These are phyloP conservation scores for Trichocomaceae sp. DNA, from an alignment of 2,329 filamentous ascomycete genomes.

Conservation along the genomic window DNA sequence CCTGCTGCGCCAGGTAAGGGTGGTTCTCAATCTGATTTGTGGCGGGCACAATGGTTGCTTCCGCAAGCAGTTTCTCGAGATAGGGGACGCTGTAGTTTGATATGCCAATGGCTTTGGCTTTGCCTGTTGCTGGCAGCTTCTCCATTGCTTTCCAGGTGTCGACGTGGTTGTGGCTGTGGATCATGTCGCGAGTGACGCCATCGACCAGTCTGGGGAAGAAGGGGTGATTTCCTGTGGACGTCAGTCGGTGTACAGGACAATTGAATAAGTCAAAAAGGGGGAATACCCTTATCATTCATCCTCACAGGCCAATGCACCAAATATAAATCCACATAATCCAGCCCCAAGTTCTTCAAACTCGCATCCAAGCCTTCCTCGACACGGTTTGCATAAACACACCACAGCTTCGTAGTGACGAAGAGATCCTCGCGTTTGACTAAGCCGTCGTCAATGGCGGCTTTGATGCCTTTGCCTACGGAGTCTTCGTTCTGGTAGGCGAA, in stretches of 20 bases:
- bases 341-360: constrained; percentile 55
- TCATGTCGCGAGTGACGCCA: constrained; percentile 63
- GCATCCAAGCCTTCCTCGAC: constrained; percentile 56
- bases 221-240: constrained; percentile 28
- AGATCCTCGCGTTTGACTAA: constrained; percentile 58
- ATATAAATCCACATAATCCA: constrained; percentile 64
- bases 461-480: constrained; percentile 50
- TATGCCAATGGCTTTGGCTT: constrained; percentile 46
- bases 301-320: constrained; percentile 62
- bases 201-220: constrained; percentile 66
- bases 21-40: constrained; percentile 50
- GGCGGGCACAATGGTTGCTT: constrained; percentile 42
- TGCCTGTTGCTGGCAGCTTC: constrained; percentile 34
- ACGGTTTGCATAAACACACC: constrained; percentile 58
- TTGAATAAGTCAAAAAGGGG: constrained; percentile 31
- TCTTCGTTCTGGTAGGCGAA: constrained; percentile 24
- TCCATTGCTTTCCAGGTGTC: constrained; percentile 49
- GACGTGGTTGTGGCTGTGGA: constrained; percentile 59
- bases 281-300: constrained; percentile 42
- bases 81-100: constrained; percentile 47
- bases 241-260: constrained; percentile 41
- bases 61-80: constrained; percentile 41
- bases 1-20: constrained; percentile 46
- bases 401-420: constrained; percentile 62
- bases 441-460: constrained; percentile 54